Conservation (phyloP, 176 grass and related monocot species). For the Dactylis glomerata region DNA sequence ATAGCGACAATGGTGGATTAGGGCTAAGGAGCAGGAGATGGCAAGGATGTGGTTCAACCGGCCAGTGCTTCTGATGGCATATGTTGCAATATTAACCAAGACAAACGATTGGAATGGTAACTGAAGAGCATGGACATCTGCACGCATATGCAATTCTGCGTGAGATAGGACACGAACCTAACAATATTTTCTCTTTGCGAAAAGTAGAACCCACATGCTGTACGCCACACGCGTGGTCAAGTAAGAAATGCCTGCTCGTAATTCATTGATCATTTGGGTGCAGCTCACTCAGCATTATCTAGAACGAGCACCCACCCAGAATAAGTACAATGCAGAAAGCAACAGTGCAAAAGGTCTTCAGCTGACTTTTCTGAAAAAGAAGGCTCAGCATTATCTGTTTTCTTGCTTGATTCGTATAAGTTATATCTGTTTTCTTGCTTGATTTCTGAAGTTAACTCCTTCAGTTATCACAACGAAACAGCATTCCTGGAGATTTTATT, state of each 20-base stretch:
- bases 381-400: neutral
- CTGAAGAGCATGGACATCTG: neutral
- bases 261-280: neutral
- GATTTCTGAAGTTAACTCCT: neutral
- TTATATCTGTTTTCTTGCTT: neutral
- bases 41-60: slow-evolving; percentile 20
- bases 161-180: neutral
- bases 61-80: neutral
- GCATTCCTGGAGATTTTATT: neutral
- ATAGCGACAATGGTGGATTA: slow-evolving; percentile 14
- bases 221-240: slow-evolving; percentile 17
- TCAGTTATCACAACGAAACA: neutral
- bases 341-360: neutral
- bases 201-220: too few species aligned
- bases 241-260: neutral
- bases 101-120: neutral
- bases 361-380: neutral
- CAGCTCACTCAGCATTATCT: neutral
- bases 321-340: slow-evolving; percentile 17
- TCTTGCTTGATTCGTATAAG: neutral
- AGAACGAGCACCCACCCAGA: slow-evolving; percentile 16
- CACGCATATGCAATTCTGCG: neutral
- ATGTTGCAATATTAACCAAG: neutral
- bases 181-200: neutral
- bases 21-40: neutral